Base-by-base conservation (phyloP, 139 green algal genomes). In the Choricystis sp. region DNA sequence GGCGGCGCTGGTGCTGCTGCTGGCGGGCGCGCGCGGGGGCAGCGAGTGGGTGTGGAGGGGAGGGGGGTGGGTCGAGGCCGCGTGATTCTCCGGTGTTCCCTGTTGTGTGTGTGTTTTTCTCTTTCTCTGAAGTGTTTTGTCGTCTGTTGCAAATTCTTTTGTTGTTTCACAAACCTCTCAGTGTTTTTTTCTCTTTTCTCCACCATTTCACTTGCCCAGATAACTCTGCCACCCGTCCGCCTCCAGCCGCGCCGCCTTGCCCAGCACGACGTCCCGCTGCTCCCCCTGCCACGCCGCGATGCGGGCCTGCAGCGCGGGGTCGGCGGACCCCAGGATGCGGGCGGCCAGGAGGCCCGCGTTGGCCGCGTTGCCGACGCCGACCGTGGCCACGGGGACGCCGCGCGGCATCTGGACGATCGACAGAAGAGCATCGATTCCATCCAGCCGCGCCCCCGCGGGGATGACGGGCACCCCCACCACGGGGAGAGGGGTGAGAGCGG, bases 401-500 rank as follows among this genome's bases (percentile, higher is more conserved):
- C 79, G 77, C n/a, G 90, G 91, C 92, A 98, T 97, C 75, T 87
- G 74, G 52, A 95, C 81, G 64, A 98, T 97, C 56, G 79, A 92
- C 29, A 96, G 73, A 31, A 98, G 76, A 0, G 90, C 88, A 67
- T 99, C 93, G 60, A 98, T 29, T 62, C 93, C 93, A 69, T 96
- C 91, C n/a, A 99, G 74, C 65, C 91, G 77, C 1, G 81, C 75
- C 0, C 87, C 89, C 1, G 68, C 49, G 21, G 89, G 89, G 66
- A 76, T 87, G 23, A 96, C 88, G 0, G 93, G 93, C 49, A 99
- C 93, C 22, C 93, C 93, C 49, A 99, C 83, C 1, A 97, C 91
- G 9, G 93, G 93, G 26, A 99, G 81, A 3, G 93, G 87, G 3
- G 92, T 97, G 74, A 96, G 85, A 30, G 90, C 80, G 0, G 93